Evolutionary conservation across 2,329 filamentous ascomycete genomes (phyloP).

Genomic region (Sporothrix variecibatus): DNA sequence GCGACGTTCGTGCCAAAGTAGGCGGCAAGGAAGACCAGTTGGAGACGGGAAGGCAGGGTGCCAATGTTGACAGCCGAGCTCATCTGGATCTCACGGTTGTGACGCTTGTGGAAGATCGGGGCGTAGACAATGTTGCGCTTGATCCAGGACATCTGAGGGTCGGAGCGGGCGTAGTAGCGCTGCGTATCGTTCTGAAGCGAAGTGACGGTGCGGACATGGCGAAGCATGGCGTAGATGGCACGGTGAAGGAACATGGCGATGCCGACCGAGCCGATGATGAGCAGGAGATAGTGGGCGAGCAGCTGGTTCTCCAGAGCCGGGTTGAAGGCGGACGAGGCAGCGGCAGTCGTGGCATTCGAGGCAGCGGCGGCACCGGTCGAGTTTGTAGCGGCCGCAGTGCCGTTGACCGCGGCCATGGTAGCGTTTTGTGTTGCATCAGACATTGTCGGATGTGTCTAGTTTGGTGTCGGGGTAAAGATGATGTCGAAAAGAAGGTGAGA

Average conservation of each 20-base stretch:
- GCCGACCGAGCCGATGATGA: slow-evolving; percentile 65
- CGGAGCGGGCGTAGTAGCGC: slow-evolving; percentile 70
- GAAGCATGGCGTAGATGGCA: slow-evolving; percentile 58
- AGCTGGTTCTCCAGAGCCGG: slow-evolving; percentile 51
- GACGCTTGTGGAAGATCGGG: slow-evolving; percentile 71
- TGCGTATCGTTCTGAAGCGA: slow-evolving; percentile 79
- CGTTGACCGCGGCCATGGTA: slow-evolving; percentile 1
- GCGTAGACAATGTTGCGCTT: slow-evolving; percentile 70
- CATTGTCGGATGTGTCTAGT: neutral
- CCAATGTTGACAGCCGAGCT: slow-evolving; percentile 63
- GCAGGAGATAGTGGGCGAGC: slow-evolving; percentile 62
- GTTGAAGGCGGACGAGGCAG: slow-evolving; percentile 36
- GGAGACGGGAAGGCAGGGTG: slow-evolving; percentile 77
- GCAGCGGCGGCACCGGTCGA: slow-evolving; percentile 28
- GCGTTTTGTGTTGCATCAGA: neutral
- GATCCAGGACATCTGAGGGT: slow-evolving; percentile 56
- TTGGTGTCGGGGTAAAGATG: neutral
- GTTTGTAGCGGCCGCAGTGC: slow-evolving; percentile 27
- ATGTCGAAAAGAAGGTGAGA: neutral
- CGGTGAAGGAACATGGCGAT: slow-evolving; percentile 68
- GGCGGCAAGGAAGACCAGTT: slow-evolving; percentile 65
- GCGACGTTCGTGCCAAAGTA: slow-evolving; percentile 75
- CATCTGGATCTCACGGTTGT: slow-evolving; percentile 70
- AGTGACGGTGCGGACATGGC: slow-evolving; percentile 71
- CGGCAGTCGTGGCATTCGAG: slow-evolving; percentile 16